Conservation (phyloP, 345 rosid species). For the Arabidopsis thaliana region TAIR10.1 NC_003074.8:19393001-19393500, state of each 20-base stretch:
- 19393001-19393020: no score
- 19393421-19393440: not conserved
- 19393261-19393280: not conserved
- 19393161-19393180: no score
- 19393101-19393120: no score
- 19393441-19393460: slow-evolving; percentile 27
- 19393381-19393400: not conserved
- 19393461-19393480: slow-evolving; percentile 38
- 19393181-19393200: no score
- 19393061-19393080: no score
- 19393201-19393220: not conserved
- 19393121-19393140: no score
- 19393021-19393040: no score
- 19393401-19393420: not conserved
- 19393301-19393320: not conserved
- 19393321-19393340: slow-evolving; percentile 3
- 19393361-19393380: not conserved
- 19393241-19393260: not conserved
- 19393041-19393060: no score
- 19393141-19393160: no score
- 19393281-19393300: not conserved
- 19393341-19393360: slow-evolving; percentile 7
- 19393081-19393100: no score
- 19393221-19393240: not conserved
- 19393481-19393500: slow-evolving; percentile 3